phyloP scores from a whole-genome alignment of 1,139 yeast species.

The Oligophagozyma castellii region DNA sequence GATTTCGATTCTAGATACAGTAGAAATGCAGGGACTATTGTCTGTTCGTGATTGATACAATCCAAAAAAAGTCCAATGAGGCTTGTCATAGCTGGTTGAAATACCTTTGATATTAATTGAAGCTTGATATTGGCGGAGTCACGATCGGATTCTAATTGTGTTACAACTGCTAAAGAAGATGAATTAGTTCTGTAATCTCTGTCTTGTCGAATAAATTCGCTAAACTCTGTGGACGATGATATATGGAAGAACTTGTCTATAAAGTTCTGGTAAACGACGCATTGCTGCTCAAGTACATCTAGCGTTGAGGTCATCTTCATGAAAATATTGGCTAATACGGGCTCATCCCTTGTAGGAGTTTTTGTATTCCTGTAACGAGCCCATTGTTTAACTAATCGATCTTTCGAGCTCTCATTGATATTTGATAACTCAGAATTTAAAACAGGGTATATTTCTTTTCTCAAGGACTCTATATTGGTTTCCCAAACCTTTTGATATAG shows the following conservation, averaged over 20 bases:
- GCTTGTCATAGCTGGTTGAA: constrained; percentile 32
- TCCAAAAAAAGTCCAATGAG: constrained; percentile 30
- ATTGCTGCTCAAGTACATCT: constrained; percentile 27
- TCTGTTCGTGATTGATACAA: constrained; percentile 26
- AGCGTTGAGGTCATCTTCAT: constrained; percentile 17
- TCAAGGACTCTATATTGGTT: constrained; percentile 7
- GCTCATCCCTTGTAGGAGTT: constrained; percentile 5
- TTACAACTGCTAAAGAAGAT: constrained; percentile 17
- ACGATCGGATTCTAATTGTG: constrained; percentile 38
- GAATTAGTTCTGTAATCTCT: constrained; percentile 28
- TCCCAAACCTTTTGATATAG: constrained; percentile 14
- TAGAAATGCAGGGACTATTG: constrained; percentile 32
- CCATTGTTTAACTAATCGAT: constrained; percentile 12
- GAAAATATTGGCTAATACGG: constrained; percentile 7
- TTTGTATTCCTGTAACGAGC: constrained; percentile 9
- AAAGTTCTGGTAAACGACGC: constrained; percentile 54
- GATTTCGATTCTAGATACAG: constrained; percentile 28
- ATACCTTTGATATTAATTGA: constrained; percentile 38
- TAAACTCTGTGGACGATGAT: constrained; percentile 34
- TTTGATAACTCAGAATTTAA: constrained; percentile 1
- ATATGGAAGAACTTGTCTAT: constrained; percentile 54
- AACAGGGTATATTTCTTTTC: constrained; percentile 1
- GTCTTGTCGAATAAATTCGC: constrained; percentile 31
- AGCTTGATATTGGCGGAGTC: constrained; percentile 41
- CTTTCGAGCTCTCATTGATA: neutral